Evolutionary conservation across 1,139 yeast species (phyloP), one percentile per base, ranked within the genome.

Genomic region (Eremothecium cymbalariae): DNA sequence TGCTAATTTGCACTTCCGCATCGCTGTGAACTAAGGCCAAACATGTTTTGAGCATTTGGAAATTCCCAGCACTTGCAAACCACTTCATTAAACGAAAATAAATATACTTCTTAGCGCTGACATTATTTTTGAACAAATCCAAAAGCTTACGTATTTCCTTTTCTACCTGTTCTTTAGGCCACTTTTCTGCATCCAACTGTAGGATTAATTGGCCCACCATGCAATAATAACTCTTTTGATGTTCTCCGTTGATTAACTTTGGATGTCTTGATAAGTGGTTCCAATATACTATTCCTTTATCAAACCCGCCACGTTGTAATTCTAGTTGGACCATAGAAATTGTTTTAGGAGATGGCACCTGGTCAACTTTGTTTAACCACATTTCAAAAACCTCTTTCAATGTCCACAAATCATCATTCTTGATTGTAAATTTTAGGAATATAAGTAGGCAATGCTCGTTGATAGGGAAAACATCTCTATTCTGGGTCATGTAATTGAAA

Each of bases 401-500:
- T 1, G 44, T 34, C 9, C 41, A 36, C 17, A 46, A 40, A 31
- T 53, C 56, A 21, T 38, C 36, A 8, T 37, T 37, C 28, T 38
- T 34, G 25, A 38, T 36, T 22, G 53, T 26, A 13, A 45, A 46
- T 16, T 31, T 33, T 3, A 51, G 32, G 30, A 51, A 44, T 11
- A 18, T 20, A 25, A 38, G 39, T 8, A 53, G 39, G 11, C 47
- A 47, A 4, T 31, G 31, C 8, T 41, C 31, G 3, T 42, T 38
- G 15, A 55, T 31, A 1, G 52, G 53, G 27, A 52, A 55, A 0
- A 47, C 46, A 17, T 54, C 57, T 21, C 45, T 48, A 40, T 51
- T 48, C n/a, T 44, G 41, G 32, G 53, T 29, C 11, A 51, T 43
- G 27, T 55, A 56, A 4, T 42, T 39, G 34, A 44, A 56, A 35